phyloP scores from a whole-genome alignment of 2,329 filamentous ascomycete genomes.

The Aureobasidium sp. region DNA sequence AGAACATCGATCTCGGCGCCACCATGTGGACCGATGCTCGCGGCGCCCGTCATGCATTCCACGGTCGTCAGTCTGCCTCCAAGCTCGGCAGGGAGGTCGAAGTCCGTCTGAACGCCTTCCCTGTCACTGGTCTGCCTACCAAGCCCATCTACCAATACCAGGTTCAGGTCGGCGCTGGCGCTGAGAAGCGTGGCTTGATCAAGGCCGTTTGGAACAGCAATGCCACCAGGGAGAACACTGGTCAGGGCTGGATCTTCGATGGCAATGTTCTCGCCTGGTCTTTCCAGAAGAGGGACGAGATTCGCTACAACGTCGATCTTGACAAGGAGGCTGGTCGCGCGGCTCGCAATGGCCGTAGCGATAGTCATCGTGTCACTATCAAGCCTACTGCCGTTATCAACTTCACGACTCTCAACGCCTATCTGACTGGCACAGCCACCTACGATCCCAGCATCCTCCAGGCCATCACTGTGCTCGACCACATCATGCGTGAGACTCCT shows the following conservation, averaged over 20 bases:
- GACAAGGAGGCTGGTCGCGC: conserved; percentile 51
- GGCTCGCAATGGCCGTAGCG: conserved; percentile 25
- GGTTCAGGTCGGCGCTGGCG: conserved; percentile 54
- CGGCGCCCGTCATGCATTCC: conserved; percentile 14
- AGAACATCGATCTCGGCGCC: conserved; percentile 22
- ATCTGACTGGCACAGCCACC: conserved; percentile 51
- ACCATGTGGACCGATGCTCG: conserved; percentile 23
- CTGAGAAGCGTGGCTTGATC: conserved; percentile 57
- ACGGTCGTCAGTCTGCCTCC: conserved; percentile 28
- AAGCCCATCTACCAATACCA: conserved; percentile 74
- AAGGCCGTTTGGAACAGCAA: conserved; percentile 69
- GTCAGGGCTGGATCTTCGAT: conserved; percentile 64
- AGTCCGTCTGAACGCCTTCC: conserved; percentile 63
- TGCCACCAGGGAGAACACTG: conserved; percentile 48
- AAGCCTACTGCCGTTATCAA: conserved; percentile 55
- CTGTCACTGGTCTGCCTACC: conserved; percentile 52
- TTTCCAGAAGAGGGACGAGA: conserved; percentile 33
- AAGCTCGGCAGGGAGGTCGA: conserved; percentile 30
- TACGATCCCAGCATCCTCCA: conserved; percentile 65
- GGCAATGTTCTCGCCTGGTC: conserved; percentile 82
- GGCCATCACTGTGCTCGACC: conserved; percentile 84
- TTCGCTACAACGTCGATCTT: conserved; percentile 51
- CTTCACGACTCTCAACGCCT: conserved; percentile 58
- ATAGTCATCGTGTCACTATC: conserved; percentile 55
- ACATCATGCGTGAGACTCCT: conserved; percentile 74